Evolutionary conservation across 2,329 filamentous ascomycete species (phyloP), one percentile per base, ranked within the genome.

Genomic region (Neonectria sp.): DNA sequence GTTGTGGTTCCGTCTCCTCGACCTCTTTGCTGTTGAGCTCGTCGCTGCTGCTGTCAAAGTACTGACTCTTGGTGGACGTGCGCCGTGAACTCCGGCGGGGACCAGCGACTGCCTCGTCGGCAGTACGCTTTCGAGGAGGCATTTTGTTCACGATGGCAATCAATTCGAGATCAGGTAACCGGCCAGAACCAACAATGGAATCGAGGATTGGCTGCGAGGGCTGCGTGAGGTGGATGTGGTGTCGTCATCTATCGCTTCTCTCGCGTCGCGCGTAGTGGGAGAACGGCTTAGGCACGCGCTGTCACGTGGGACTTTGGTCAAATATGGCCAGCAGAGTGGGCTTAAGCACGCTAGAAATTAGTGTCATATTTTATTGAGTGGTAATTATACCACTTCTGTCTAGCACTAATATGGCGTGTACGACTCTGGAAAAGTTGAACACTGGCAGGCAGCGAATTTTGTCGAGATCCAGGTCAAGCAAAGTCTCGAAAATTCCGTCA

Each of bases 81-180:
- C 87, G 86, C 25, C 79, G 74, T 6, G 87, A 89, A 57, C 84
- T 82, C n/a, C 85, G 82, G 21, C 84, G 83, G 15, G 78, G 68
- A 62, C 79, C 75, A 25, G 74, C 73, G 6, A 72, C 63, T 4
- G 77, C 68, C 15, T 77, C 78, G 7, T 76, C 65, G 2, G 77
- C 76, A 12, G 80, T 73, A 59, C 82, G 79, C 65, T 86, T 86
- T 12, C 77, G 78, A 17, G 79, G 75, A 7, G 83, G 76, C 83
- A 86, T 85, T 6, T 8, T 67, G 21, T 9, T 13, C 1, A 60
- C n/a, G 7, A 11, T n/a, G 27, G 27, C 25, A 55, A 29, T 45
- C 8, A 37, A 48, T 40, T 27, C 4, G 25, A 21, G 31, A 15
- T 21, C 15, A 4, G 9, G 21, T 27, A 24, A 48, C 31, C 9